Evolutionary conservation across 768 basidiomycete genomes (phyloP), one percentile per base, ranked within the genome.

Genomic region (Podaxis rugospora): DNA sequence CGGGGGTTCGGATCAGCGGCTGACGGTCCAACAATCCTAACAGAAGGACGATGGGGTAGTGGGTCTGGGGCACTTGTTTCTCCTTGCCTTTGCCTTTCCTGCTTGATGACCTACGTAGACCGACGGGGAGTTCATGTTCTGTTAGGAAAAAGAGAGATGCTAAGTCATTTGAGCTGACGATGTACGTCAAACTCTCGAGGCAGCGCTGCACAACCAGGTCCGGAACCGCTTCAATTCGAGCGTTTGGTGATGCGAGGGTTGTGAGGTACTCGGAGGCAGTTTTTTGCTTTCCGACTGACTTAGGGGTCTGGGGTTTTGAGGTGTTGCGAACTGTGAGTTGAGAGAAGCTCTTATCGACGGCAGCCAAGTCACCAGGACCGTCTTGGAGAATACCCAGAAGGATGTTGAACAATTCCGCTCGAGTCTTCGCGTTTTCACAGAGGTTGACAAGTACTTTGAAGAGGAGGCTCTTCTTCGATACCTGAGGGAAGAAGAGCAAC

Each of bases 31-130:
- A 81, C 11, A 99, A 80, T 32, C 90, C 84, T 25, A 99, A 82
- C 4, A 99, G 78, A 5, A 95, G 80, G 55, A 96, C 93, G 57
- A 99, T 87, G 4, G 96, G 96, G 71, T 90, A 97, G 66, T 95
- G 90, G 0, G 88, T 88, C 67, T 91, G 90, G 0, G 89, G 79
- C 2, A 77, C 76, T 66, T 88, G 89, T 68, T 90, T 93, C 70
- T 98, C 95, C 72, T 97, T 98, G 21, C 93, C 95, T 74, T 97
- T 98, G 7, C 94, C 95, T 73, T 97, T 97, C 74, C 90, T 92
- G 18, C 83, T 83, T 5, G 80, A 74, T 11, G 79, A 72, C 65
- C 86, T 84, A 64, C 86, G 85, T 14, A 95, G 80, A 49, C 90
- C 89, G n/a, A 80, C 81, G 5, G 90, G 88, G 36, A 94, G 78